Evolutionary conservation across 768 basidiomycete genomes (phyloP).

Genomic region (Grammothele lineata): DNA sequence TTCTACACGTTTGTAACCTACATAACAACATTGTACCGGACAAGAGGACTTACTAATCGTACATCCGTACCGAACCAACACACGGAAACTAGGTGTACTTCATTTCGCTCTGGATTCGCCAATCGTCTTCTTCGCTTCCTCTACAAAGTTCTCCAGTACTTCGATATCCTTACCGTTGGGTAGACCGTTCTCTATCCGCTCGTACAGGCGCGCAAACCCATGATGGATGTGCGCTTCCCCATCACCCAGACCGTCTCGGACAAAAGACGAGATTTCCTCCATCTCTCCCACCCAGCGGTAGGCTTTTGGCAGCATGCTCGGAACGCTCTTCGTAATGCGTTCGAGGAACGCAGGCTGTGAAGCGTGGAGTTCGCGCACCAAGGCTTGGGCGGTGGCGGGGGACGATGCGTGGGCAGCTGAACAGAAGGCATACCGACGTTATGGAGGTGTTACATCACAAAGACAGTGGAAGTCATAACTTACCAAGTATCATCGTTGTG

Average conservation of each 20-base stretch:
- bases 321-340: constrained; percentile 35
- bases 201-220: constrained; percentile 44
- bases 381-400: constrained; percentile 56
- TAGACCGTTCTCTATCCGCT: constrained; percentile 38
- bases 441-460: neutral
- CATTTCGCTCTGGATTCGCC: neutral
- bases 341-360: constrained; percentile 44
- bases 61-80: too few relatives aligned
- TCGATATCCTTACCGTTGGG: constrained; percentile 30
- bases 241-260: constrained; percentile 23
- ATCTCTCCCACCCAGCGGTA: constrained; percentile 63
- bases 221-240: constrained; percentile 39
- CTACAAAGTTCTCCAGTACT: constrained; percentile 40
- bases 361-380: constrained; percentile 42
- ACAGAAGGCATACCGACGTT: neutral
- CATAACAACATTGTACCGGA: too few relatives aligned
- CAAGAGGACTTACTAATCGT: too few relatives aligned
- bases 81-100: too few relatives aligned
- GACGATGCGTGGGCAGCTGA: constrained; percentile 55
- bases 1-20: too few relatives aligned
- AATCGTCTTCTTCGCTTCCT: constrained; percentile 34
- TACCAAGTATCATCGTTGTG: constrained; percentile 55
- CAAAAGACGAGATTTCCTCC: constrained; percentile 58
- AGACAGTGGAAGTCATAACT: too few relatives aligned
- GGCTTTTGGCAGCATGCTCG: constrained; percentile 55